These are phyloP conservation scores for Saccharomyces hybrid DNA, from an alignment of 1,139 yeast genomes.

Conservation along the genomic window DNA sequence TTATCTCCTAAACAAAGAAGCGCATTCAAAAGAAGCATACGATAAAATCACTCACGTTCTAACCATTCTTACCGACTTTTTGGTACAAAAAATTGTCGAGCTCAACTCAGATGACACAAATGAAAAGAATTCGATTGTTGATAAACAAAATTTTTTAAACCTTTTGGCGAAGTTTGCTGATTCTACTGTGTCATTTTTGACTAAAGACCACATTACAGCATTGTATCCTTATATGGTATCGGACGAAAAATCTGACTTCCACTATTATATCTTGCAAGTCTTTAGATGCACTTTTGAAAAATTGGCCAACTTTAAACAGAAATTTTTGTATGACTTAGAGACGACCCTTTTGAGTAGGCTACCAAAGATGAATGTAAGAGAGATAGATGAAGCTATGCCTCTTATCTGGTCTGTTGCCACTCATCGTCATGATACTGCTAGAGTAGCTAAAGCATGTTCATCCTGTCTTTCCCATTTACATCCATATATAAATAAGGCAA, in stretches of 20 bases:
- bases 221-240: slow-evolving; percentile 50
- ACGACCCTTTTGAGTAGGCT: slow-evolving; percentile 45
- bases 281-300: slow-evolving; percentile 44
- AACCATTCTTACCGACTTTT: slow-evolving; percentile 21
- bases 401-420: slow-evolving; percentile 51
- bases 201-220: slow-evolving; percentile 57
- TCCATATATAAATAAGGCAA: slow-evolving; percentile 37
- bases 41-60: slow-evolving; percentile 21
- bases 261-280: slow-evolving; percentile 46
- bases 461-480: slow-evolving; percentile 48
- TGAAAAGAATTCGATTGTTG: slow-evolving; percentile 16
- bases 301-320: slow-evolving; percentile 41
- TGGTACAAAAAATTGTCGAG: slow-evolving; percentile 32
- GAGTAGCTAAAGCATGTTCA: slow-evolving; percentile 52
- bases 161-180: slow-evolving; percentile 49
- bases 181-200: slow-evolving; percentile 44
- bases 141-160: slow-evolving; percentile 37
- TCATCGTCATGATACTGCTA: slow-evolving; percentile 40
- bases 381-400: slow-evolving; percentile 64
- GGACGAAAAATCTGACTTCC: slow-evolving; percentile 38
- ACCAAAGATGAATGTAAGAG: slow-evolving; percentile 51
- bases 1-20: slow-evolving; percentile 34
- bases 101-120: slow-evolving; percentile 16
- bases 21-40: slow-evolving; percentile 17
- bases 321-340: slow-evolving; percentile 47